Conservation (phyloP, 192 early-diverging fungal species). For the Endogone sp. region DNA sequence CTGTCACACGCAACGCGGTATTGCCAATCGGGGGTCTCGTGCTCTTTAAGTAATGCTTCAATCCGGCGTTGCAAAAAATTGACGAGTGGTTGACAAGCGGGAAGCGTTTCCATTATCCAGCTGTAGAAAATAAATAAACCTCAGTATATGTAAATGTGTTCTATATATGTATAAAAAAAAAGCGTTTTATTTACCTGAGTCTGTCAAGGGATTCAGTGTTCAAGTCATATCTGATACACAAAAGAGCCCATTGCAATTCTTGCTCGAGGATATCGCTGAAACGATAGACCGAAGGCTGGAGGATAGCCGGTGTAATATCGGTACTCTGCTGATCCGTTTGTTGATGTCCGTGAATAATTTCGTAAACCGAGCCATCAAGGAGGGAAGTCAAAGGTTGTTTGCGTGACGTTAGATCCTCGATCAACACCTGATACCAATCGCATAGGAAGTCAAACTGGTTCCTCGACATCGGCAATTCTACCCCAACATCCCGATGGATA, state of each 20-base stretch:
- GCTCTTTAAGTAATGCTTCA: constrained; percentile 4
- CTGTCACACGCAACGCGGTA: constrained; percentile 13
- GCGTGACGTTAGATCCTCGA: constrained; percentile 6
- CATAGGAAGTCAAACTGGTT: constrained; percentile 17
- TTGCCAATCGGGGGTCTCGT: constrained; percentile 10
- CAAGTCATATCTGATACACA: too few species aligned
- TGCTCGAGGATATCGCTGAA: too few species aligned
- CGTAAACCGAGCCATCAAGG: neutral
- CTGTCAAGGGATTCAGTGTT: too few species aligned
- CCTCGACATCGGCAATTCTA: neutral
- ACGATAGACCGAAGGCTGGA: too few species aligned
- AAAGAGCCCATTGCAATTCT: too few species aligned
- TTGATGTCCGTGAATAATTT: too few species aligned
- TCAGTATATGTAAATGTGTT: too few species aligned
- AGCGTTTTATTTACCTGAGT: too few species aligned
- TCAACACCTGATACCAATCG: constrained; percentile 18
- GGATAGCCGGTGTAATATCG: too few species aligned
- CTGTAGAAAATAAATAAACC: too few species aligned
- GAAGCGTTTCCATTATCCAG: neutral
- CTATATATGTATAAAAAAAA: too few species aligned
- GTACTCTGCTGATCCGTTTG: too few species aligned
- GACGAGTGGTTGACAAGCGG: neutral
- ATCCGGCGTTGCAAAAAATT: neutral
- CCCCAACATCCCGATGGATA: constrained; percentile 1
- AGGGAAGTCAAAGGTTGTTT: constrained; percentile 12